phyloP scores from a whole-genome alignment of 768 basidiomycete species.

The Coprinopsis marcescibilis region DNA sequence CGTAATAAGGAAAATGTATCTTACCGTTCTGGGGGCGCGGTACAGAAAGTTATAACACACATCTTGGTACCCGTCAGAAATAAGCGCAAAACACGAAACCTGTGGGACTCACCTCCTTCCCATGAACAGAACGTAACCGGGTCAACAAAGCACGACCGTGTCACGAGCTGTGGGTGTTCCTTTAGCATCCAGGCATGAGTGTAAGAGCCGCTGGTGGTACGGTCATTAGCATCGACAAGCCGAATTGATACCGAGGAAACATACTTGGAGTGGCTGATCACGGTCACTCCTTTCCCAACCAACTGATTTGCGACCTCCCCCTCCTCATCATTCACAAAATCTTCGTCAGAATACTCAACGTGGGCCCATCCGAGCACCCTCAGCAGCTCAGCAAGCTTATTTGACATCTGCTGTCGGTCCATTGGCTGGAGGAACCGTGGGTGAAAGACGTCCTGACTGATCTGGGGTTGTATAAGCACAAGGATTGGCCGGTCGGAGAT shows the following conservation, averaged over 20 bases:
- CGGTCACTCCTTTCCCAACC: constrained; percentile 48
- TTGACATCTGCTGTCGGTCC: constrained; percentile 52
- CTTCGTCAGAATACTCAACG: constrained; percentile 16
- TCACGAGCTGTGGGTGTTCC: constrained; percentile 58
- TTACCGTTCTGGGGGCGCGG: constrained; percentile 55
- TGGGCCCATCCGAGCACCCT: constrained; percentile 60
- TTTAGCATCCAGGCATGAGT: constrained; percentile 89
- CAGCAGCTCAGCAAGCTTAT: constrained; percentile 51
- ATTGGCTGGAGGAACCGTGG: constrained; percentile 66
- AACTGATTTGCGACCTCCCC: constrained; percentile 19
- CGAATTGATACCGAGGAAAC: constrained; percentile 16
- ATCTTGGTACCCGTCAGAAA: constrained; percentile 37
- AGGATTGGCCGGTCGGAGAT: constrained; percentile 70
- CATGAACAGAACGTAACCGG: constrained; percentile 88
- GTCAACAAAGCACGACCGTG: constrained; percentile 84
- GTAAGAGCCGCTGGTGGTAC: constrained; percentile 59
- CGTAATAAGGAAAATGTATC: constrained; percentile 16
- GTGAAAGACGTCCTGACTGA: constrained; percentile 84
- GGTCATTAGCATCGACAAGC: not conserved
- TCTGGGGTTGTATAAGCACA: constrained; percentile 73
- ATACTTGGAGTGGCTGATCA: constrained; percentile 88
- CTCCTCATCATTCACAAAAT: constrained; percentile 22
- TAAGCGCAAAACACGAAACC: not conserved
- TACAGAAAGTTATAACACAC: constrained; percentile 92
- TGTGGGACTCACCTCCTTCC: constrained; percentile 73